Evolutionary conservation across 192 early-diverging fungal species (phyloP).

Genomic region (Umbelopsis sp.): DNA sequence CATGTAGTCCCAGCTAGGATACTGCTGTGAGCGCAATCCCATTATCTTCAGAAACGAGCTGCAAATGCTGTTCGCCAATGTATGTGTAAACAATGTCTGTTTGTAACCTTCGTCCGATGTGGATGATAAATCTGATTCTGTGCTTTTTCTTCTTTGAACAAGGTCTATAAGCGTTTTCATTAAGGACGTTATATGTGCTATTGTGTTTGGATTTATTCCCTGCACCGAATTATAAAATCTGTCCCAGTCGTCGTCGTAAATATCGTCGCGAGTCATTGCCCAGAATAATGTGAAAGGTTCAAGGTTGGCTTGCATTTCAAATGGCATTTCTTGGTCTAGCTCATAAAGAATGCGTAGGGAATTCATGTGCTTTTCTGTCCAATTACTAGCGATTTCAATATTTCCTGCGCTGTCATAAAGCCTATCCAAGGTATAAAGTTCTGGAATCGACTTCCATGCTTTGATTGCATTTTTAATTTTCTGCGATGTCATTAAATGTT

Average conservation of each 20-base stretch:
- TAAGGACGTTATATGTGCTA: neutral
- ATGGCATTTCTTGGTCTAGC: neutral
- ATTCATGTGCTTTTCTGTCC: constrained; percentile 4
- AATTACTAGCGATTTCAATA: neutral
- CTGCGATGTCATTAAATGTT: too few species aligned
- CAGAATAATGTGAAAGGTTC: neutral
- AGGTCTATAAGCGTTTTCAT: neutral
- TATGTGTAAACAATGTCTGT: neutral
- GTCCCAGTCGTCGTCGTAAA: neutral
- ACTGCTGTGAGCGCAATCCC: neutral
- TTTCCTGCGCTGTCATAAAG: neutral
- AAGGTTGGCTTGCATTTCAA: neutral
- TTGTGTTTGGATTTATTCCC: neutral
- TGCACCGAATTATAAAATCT: neutral
- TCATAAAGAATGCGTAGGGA: neutral
- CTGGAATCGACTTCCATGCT: constrained; percentile 1
- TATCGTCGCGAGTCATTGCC: neutral
- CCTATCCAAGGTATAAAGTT: neutral
- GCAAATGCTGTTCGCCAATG: neutral
- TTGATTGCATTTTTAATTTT: neutral
- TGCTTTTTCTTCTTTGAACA: neutral
- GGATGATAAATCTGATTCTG: neutral
- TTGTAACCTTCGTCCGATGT: neutral
- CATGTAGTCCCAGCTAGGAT: neutral
- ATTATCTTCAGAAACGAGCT: neutral